Evolutionary conservation across 2,329 filamentous ascomycete genomes (phyloP), one percentile per base, ranked within the genome.

Genomic region (Cladosporium halotolerans): DNA sequence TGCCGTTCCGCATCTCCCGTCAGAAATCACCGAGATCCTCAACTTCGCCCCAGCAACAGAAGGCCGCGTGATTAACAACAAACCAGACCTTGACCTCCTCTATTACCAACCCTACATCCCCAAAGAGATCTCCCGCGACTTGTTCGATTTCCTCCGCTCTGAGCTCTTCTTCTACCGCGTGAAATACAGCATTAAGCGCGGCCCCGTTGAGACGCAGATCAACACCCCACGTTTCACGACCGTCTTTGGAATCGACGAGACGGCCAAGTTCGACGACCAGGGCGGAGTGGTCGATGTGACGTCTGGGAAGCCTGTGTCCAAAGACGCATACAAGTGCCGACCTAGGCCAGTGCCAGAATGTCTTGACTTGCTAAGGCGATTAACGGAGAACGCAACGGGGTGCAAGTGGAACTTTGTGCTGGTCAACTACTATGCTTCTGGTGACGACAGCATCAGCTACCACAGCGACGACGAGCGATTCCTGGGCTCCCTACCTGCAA

Each of bases 381-480:
- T 81, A 9, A 82, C 85, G 1, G 85, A 92, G 68, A 75, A 77
- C 4, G 79, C 81, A 0, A 88, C 85, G 0, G 78, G 77, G n/a
- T 80, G 80, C 62, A 76, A 65, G 1, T 92, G 86, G 70, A 92
- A 92, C 65, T 89, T 91, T 66, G 87, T 84, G 55, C 76, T 92
- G 1, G 85, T 92, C 4, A 92, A 92, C 64, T 92, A 92, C 71
- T 92, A 92, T 64, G 84, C 84, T n/a, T 80, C 79, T 3, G 87
- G 88, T 0, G 73, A 81, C 5, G 87, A 92, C 66, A 88, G 84
- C 60, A 92, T 92, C 45, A 80, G 83, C 9, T 92, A 86, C 63
- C 87, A 92, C 68, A 87, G 83, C 45, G 88, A 92, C 60, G 87
- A 92, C 63, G 88, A 92, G 72, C 76, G 80, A 5, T 93, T 92